phyloP scores from a whole-genome alignment of 495 filamentous ascomycete genomes.

The Entonaema liquescens region DNA sequence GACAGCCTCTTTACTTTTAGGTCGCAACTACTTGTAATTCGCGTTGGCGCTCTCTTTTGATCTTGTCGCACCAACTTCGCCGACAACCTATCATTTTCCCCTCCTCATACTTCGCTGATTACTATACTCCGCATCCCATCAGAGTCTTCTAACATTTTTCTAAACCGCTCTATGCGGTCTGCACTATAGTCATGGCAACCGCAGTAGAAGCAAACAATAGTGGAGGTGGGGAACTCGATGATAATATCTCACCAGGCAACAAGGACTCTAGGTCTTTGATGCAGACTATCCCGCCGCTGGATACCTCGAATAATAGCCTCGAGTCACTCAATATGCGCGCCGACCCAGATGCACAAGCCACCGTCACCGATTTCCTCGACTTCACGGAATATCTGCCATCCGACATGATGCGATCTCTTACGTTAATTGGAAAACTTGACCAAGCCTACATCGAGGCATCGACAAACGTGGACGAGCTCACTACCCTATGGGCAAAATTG shows the following conservation, averaged over 20 bases:
- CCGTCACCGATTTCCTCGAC: slow-evolving; percentile 94
- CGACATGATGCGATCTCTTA: slow-evolving; percentile 89
- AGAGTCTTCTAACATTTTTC: neutral
- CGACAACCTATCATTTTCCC: neutral
- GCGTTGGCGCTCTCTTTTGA: neutral
- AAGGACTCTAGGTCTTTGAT: slow-evolving; percentile 38
- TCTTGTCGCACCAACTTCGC: neutral
- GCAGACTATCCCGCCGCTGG: slow-evolving; percentile 46
- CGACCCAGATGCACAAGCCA: slow-evolving; percentile 93
- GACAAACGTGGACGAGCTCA: slow-evolving; percentile 73
- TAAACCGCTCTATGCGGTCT: neutral
- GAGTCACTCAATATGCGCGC: slow-evolving; percentile 54
- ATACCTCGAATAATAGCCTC: slow-evolving; percentile 43
- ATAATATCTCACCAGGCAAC: slow-evolving; percentile 51
- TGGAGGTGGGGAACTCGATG: slow-evolving; percentile 45
- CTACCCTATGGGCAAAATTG: slow-evolving; percentile 76
- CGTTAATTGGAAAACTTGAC: slow-evolving; percentile 85
- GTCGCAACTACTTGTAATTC: neutral
- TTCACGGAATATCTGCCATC: slow-evolving; percentile 96
- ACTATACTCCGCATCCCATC: neutral
- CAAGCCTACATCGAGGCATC: slow-evolving; percentile 72
- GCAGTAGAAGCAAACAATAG: slow-evolving; percentile 39
- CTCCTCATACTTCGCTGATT: neutral
- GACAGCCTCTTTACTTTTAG: slow-evolving; percentile 12
- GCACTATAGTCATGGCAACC: slow-evolving; percentile 33